Percentiles rank a stretch among this genome's conserved stretches.
Evolutionary conservation across 805 yeast genomes (phyloP).

Genomic region (Saccharomycopsis synnaedendra): DNA sequence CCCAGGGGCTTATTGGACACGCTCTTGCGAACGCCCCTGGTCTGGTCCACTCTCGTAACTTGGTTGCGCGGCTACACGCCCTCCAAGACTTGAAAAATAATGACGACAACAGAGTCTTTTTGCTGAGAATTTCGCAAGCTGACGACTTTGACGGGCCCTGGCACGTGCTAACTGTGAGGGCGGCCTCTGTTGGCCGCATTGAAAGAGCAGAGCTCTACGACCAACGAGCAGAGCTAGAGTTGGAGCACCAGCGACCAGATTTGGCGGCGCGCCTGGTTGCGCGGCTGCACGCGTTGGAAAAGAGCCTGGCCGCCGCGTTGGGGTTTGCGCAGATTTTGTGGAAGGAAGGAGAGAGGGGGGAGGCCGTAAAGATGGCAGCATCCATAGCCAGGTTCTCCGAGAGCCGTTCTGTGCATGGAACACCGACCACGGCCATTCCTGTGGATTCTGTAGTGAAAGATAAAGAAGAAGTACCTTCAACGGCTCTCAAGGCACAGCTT

Average conservation of each 20-base stretch:
- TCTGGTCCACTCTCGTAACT: constrained; percentile 38
- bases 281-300: constrained; percentile 31
- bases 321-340: constrained; percentile 79
- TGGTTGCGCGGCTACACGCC: constrained; percentile 46
- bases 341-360: constrained; percentile 80
- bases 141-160: constrained; percentile 50
- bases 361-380: constrained; percentile 61
- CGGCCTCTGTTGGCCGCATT: constrained; percentile 16
- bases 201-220: constrained; percentile 31
- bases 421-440: too few relatives aligned
- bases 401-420: background rate
- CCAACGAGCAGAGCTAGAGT: constrained; percentile 48
- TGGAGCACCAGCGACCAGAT: constrained; percentile 59
- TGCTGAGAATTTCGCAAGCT: constrained; percentile 26
- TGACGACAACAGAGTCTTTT: constrained; percentile 13
- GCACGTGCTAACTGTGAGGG: constrained; percentile 47
- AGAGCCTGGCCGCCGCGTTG: constrained; percentile 37
- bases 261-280: constrained; percentile 60
- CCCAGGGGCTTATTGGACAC: constrained; percentile 47
- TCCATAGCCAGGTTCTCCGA: constrained; percentile 26
- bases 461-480: constrained; percentile 21
- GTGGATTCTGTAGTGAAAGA: constrained; percentile 9
- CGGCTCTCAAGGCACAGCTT: constrained; percentile 36
- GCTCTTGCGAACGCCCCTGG: constrained; percentile 28
- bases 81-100: constrained; percentile 41